Base-by-base conservation (phyloP, 2,329 filamentous ascomycete genomes). In the Fusarium solani-melongenae region DNA sequence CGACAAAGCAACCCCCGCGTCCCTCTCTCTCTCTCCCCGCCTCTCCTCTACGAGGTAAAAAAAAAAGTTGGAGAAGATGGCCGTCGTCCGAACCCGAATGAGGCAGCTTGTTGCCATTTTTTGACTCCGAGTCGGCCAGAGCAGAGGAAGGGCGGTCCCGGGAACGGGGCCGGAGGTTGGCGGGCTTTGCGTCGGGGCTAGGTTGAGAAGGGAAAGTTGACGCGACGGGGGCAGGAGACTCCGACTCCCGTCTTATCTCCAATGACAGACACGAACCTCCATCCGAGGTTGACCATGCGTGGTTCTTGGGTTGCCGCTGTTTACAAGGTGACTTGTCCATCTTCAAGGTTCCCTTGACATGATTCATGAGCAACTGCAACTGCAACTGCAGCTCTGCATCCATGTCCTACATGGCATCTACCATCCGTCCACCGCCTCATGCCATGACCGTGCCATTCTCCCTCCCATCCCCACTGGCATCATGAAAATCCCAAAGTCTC, bases 191-290 rank as follows among this genome's bases (percentile, higher is more conserved):
- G 64, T 55, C 62, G 49, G 67, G 44, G 51, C 71, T 73, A 73
- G 70, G 51, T 71, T 73, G 63, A 73, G 71, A 73, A 71, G 60
- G 71, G 71, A 73, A 73, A 60, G 70, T 73, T 73, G 70, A 15
- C 46, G 71, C 71, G 71, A 73, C 67, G 22, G 58, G 34, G 59
- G 44, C 39, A 62, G 33, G 59, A 51, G 59, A 67, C 55, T 41
- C 69, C 44, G 33, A 41, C 7, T 27, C 62, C 39, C 41, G 64
- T 56, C 49, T 62, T 62, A 66, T 66, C 33, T 36, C 63, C 63
- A 65, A 15, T n/a, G 31, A 56, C 31, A 15, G 17, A 22, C 20
- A 22, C 20, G 12, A 27, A 24, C 51, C 46, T 51, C 27, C 46
- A 51, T 51, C 44, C 44, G 9, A 29, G 44, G 24, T 27, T n/a